Evolutionary conservation across 192 early-diverging fungal species (phyloP), one percentile per base, ranked within the genome.

Genomic region (Helicostylum pulchrum): DNA sequence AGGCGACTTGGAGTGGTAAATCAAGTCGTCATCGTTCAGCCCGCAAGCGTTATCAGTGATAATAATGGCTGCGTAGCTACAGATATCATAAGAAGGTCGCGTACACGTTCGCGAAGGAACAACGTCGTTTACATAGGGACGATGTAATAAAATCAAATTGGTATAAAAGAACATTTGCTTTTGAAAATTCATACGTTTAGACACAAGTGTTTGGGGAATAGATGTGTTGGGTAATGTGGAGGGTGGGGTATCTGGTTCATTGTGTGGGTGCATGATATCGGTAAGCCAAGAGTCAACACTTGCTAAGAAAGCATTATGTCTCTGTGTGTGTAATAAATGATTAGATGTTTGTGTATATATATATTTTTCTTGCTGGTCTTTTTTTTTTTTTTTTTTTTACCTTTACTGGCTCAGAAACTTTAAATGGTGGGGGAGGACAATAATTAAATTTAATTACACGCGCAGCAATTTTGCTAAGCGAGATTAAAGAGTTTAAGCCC

Each of bases 111-210:
- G 68, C 3, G 69, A 73, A 11, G 75, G 60, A 17, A 56, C 54
- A 32, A 65, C 68, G 10, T 75, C 77, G 14, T 70, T 67, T 55
- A 82, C 80, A 57, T 82, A 82, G 2, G 80, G 80, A 47, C 78
- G 67, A 49, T 82, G 80, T 50, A 80, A 58, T 10, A 76, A 42
- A 26, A 82, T 82, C 20, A 82, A 34, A 7, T 70, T 68, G 0
- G 78, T 76, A 50, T 80, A 66, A 49, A 78, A 76, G 17, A 56
- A 56, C 17, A 56, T 20, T 10, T 36, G 31, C n/a, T 56, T 20
- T 73, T 70, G 62, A 77, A 68, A 58, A 66, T 70, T 19, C 64
- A 54, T 19, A 64, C 54, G 42, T 57, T 64, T 53, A 20, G 51
- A 53, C 30, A 70, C 56, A 7, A 48, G 53, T 7, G 43, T 45